phyloP scores from a whole-genome alignment of 179 eudicot species.

The Spergularia azorica region DNA sequence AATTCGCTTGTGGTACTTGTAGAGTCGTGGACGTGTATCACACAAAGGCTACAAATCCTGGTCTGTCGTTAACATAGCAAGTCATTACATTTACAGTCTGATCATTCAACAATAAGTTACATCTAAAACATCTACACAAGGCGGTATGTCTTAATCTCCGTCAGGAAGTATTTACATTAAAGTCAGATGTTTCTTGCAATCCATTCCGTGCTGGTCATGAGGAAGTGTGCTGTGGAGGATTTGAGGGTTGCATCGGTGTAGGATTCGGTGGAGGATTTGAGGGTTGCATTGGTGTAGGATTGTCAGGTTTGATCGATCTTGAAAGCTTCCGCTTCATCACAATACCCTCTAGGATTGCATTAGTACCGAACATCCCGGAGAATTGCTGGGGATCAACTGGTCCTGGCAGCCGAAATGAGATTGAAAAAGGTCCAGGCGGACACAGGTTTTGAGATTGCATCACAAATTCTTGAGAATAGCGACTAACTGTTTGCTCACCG shows the following conservation, averaged over 20 bases:
- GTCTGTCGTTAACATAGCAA: not conserved
- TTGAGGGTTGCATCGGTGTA: not conserved
- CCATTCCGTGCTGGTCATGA: not conserved
- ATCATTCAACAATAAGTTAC: constrained; percentile 1
- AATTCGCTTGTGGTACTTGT: too few relatives aligned
- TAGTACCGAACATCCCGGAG: constrained; percentile 41
- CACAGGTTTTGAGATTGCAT: constrained; percentile 57
- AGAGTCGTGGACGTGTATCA: too few relatives aligned
- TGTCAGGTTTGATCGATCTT: not conserved
- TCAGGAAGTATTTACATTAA: constrained; percentile 3
- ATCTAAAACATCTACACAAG: not conserved
- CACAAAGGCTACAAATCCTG: not conserved
- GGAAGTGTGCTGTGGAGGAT: constrained; percentile 1
- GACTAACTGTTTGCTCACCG: constrained; percentile 40
- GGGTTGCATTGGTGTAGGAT: not conserved
- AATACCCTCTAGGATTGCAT: constrained; percentile 61
- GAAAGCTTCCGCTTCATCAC: constrained; percentile 36
- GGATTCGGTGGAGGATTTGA: too few relatives aligned
- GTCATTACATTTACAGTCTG: constrained; percentile 10
- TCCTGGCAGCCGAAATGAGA: constrained; percentile 68
- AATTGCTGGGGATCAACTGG: constrained; percentile 66
- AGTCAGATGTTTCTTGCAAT: not conserved
- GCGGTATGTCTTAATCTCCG: not conserved
- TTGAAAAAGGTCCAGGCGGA: constrained; percentile 62
- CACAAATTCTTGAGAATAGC: constrained; percentile 38